A percentile compares a stretch with the other conserved stretches of the same genome.
phyloP scores from a whole-genome alignment of 208 protist genomes.

The Naegleria gruberi region DNA sequence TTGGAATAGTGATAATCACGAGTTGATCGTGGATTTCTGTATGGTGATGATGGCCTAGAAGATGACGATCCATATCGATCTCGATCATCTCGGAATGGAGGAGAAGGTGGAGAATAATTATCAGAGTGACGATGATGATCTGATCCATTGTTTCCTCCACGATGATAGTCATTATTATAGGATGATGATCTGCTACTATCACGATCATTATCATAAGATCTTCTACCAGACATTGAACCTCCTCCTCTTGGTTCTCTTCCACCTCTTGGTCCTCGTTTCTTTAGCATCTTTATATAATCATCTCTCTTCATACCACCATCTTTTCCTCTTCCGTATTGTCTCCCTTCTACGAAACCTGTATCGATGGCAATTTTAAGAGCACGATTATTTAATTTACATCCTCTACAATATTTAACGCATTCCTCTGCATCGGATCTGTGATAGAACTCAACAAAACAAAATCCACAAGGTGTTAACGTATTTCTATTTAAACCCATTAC shows the following conservation, averaged over 20 bases:
- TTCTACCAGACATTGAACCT: background rate
- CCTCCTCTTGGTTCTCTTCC: background rate
- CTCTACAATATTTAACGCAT: conserved; percentile 71
- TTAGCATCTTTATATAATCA: background rate
- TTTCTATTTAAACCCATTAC: conserved; percentile 93
- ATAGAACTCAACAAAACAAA: conserved; percentile 97
- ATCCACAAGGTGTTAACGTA: conserved; percentile 90
- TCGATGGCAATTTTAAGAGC: conserved; percentile 67
- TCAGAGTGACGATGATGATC: conserved; percentile 15
- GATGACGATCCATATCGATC: background rate
- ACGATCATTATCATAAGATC: background rate
- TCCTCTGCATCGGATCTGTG: conserved; percentile 68
- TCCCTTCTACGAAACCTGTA: conserved; percentile 62
- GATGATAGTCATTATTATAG: background rate
- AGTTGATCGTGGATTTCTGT: background rate
- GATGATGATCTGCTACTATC: background rate
- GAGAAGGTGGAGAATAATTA: background rate
- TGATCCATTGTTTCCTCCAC: background rate
- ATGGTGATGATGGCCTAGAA: background rate
- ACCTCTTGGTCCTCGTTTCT: background rate
- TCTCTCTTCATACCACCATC: conserved; percentile 51
- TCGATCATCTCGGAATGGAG: background rate
- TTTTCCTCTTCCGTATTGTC: conserved; percentile 73
- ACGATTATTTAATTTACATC: conserved; percentile 59
- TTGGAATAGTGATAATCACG: background rate